phyloP scores from a whole-genome alignment of 225 moss, liverwort and hornwort genomes.

The Lunularia cruciata region DNA sequence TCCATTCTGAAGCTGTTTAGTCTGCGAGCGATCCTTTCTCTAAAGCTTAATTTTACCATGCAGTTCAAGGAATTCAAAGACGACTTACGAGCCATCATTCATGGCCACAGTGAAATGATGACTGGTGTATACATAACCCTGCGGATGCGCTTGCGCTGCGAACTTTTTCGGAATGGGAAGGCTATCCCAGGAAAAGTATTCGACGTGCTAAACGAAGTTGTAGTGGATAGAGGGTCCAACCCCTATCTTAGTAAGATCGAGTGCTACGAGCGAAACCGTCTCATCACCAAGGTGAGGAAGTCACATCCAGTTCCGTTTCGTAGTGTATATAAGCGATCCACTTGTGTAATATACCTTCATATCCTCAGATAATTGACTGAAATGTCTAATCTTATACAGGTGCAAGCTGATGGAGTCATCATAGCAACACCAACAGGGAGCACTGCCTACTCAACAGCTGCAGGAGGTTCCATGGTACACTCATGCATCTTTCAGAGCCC shows the following conservation, averaged over 20 bases:
- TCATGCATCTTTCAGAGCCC: too few species aligned
- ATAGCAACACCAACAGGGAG: conserved; percentile 93
- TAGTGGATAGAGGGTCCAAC: conserved; percentile 89
- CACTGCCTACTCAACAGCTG: conserved; percentile 74
- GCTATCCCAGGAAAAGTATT: conserved; percentile 85
- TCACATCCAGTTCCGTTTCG: too few species aligned
- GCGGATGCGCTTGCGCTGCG: conserved; percentile 88
- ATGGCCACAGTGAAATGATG: conserved; percentile 64
- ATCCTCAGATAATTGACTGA: background rate
- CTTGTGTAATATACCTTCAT: too few species aligned
- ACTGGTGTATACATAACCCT: conserved; percentile 91
- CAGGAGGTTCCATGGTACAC: conserved; percentile 83
- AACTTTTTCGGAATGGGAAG: conserved; percentile 73
- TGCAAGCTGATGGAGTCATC: conserved; percentile 94
- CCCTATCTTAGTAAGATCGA: conserved; percentile 95
- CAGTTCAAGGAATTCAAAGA: conserved; percentile 62
- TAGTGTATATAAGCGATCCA: too few species aligned
- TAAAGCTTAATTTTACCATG: background rate
- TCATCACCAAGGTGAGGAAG: conserved; percentile 71
- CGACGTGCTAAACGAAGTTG: conserved; percentile 94
- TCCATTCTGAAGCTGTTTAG: background rate
- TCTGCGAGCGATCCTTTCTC: too few species aligned
- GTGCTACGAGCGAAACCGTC: conserved; percentile 87
- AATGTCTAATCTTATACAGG: conserved; percentile 27
- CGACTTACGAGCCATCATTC: conserved; percentile 74